Evolutionary conservation across 116 monocot species (phyloP), one percentile per base, ranked within the genome.

Genomic region (Zostera marina): DNA sequence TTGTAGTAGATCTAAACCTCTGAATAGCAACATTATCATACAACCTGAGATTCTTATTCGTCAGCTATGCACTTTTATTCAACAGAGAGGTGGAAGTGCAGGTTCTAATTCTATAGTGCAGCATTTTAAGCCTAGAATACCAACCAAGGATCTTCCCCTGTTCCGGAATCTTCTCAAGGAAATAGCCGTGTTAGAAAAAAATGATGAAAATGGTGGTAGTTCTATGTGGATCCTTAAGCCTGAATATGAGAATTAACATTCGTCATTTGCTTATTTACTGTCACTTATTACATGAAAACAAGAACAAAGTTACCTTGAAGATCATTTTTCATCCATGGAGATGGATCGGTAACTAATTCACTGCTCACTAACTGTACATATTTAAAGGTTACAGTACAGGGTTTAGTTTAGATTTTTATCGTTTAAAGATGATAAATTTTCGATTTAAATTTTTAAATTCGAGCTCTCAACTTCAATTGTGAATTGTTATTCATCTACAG

Each of bases 161-260:
- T 93, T 88, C 52, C 79, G 83, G 58, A 88, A 69, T 69, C 81
- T 93, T 42, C 77, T 93, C 41, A 88, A 84, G 73, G 81, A 88
- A 58, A 94, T 94, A 25, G 88, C 94, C 1, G 63, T 66, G 7
- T 54, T 88, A 39, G 69, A 75, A 63, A 93, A 73, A 66, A 56
- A 61, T 65, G 59, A 64, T 8, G 45, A 20, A 3, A 42, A 54
- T 43, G 5, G 64, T 43, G 5, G 60, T 53, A 76, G 83, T 8
- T 66, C 81, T 17, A 74, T 52, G 52, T 94, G 94, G 94, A 73
- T 82, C 23, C 63, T 88, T 72, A 94, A 80, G 66, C 64, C 79
- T 10, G 94, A 82, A 19, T 94, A 88, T 54, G 64, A 52, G 52
- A 56, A 66, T 5, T 66, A 47, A 56, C 22, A 23, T 47, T 47